Base-by-base conservation (phyloP, 2,329 filamentous ascomycete species). In the Aspergillus floridensis region DNA sequence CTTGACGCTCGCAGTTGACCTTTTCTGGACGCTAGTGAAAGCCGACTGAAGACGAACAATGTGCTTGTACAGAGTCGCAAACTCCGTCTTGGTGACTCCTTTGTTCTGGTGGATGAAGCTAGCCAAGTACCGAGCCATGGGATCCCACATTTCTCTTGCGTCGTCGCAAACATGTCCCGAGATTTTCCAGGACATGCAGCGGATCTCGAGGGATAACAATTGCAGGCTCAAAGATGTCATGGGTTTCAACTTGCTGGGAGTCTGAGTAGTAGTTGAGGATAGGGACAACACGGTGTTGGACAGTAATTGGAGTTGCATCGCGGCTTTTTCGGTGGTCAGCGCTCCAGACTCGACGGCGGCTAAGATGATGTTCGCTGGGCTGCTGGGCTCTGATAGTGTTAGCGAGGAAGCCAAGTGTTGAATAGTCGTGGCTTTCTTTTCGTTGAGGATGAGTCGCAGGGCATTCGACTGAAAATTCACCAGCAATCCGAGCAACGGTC, bases 221-320 rank as follows among this genome's bases (percentile, higher is more conserved):
- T 79, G 75, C n/a, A 80, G 63, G n/a, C 57, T 69, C 29, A 80
- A 59, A 0, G 66, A 61, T 0, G 69, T 71, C 14, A 69, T 68
- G 0, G 73, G 71, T 56, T 70, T 75, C 14, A 70, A 31, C 53
- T 67, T 68, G 7, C 56, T 60, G 8, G 57, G 57, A 0, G 62
- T 62, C 22, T 68, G 59, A 7, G 66, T 64, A 12, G 65, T 51
- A 5, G 57, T 58, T 3, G 71, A 70, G 48, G 65, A 70, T 14
- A 79, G 63, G 8, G 76, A 75, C 14, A 75, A 50, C 5, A 81
- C 60, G 3, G 68, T 73, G 58, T 77, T 78, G 1, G 79, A 77
- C 5, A 80, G 67, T 2, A 76, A 64, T 57, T 80, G 76, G n/a
- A 81, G 67, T 59, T 81, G 78, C 21, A 75, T 63, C 12, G 76